phyloP scores from a whole-genome alignment of 2,329 filamentous ascomycete species.

The Emergomyces orientalis region DNA sequence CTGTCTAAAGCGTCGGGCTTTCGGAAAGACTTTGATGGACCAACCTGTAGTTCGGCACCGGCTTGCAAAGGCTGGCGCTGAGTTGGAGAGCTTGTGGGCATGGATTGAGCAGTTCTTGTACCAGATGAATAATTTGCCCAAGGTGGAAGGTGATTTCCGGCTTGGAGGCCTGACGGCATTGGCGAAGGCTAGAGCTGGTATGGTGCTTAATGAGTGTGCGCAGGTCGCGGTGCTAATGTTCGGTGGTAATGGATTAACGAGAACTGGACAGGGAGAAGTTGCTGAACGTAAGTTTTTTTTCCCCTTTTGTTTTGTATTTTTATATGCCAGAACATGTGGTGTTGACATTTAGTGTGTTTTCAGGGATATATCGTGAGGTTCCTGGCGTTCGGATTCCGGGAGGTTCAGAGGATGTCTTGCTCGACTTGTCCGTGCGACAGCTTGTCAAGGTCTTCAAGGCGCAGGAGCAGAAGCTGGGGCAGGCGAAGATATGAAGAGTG shows the following conservation, averaged over 20 bases:
- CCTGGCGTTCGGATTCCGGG: conserved; percentile 55
- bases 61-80: conserved; percentile 59
- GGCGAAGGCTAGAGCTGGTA: conserved; percentile 62
- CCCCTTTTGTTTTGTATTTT: conserved; percentile 19
- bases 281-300: conserved; percentile 52
- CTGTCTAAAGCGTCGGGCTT: conserved; percentile 56
- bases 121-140: conserved; percentile 52
- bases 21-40: conserved; percentile 59
- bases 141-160: conserved; percentile 40
- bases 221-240: conserved; percentile 61
- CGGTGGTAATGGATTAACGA: conserved; percentile 64
- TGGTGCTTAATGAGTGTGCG: conserved; percentile 63
- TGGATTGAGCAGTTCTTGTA: conserved; percentile 66
- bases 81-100: conserved; percentile 60
- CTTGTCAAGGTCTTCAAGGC: conserved; percentile 56
- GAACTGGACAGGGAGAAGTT: conserved; percentile 59
- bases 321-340: conserved; percentile 11
- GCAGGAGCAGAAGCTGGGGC: conserved; percentile 25
- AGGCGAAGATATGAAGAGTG: conserved; percentile 16
- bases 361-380: conserved; percentile 56
- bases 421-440: conserved; percentile 61
- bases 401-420: conserved; percentile 63
- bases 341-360: conserved; percentile 11
- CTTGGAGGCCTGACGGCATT: conserved; percentile 64
- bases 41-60: conserved; percentile 65